phyloP scores from a whole-genome alignment of 345 rosid genomes.

The Citrus reticulata region DNA sequence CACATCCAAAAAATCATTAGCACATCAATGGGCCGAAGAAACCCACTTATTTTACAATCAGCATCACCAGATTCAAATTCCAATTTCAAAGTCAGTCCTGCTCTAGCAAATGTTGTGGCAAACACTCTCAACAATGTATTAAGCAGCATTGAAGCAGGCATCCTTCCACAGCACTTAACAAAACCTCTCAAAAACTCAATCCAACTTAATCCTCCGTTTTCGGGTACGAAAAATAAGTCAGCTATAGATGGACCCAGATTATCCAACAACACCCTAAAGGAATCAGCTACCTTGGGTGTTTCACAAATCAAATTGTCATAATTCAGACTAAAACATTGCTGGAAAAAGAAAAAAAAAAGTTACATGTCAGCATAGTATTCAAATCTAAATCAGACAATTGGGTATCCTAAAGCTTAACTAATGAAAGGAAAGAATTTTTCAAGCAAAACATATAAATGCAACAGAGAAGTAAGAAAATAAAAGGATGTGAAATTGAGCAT shows the following conservation, averaged over 20 bases:
- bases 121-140: constrained; percentile 55
- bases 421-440: neutral
- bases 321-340: constrained; percentile 61
- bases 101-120: constrained; percentile 24
- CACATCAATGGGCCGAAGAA: constrained; percentile 42
- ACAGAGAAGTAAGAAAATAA: neutral
- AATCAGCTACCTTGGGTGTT: constrained; percentile 33
- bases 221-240: constrained; percentile 53
- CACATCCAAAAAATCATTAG: constrained; percentile 60
- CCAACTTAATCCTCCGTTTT: constrained; percentile 62
- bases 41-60: constrained; percentile 66
- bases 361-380: neutral
- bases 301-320: constrained; percentile 39
- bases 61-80: constrained; percentile 60
- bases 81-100: constrained; percentile 47
- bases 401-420: neutral
- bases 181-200: constrained; percentile 70
- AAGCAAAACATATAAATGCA: neutral
- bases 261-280: constrained; percentile 44
- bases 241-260: constrained; percentile 64
- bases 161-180: constrained; percentile 75
- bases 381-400: neutral
- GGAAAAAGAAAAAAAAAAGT: constrained; percentile 7
- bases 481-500: neutral
- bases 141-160: constrained; percentile 53